These are phyloP conservation scores for Irineochytrium annulatum DNA, from an alignment of 192 early-diverging fungal genomes.

Conservation along the genomic window DNA sequence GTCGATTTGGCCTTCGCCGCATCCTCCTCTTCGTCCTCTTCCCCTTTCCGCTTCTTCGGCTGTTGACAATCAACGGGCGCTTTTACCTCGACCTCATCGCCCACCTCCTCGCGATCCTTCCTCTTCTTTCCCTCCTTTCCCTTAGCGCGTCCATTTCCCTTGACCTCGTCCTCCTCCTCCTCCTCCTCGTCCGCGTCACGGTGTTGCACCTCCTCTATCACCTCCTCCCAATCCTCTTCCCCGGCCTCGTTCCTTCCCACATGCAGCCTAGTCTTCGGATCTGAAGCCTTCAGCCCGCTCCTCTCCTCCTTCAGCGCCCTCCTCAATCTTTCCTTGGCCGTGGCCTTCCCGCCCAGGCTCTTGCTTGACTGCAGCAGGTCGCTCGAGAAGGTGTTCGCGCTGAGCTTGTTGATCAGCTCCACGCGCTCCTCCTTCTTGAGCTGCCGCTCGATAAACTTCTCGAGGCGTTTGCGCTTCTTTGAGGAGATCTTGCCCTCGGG, in stretches of 20 bases:
- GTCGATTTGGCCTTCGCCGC: slow-evolving; percentile 1
- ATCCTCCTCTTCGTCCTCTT: slow-evolving; percentile 4
- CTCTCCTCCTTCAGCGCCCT: slow-evolving; percentile 44
- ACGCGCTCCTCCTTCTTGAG: slow-evolving; percentile 56
- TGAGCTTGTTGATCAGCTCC: slow-evolving; percentile 45
- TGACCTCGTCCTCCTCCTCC: background rate
- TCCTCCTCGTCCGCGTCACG: slow-evolving; percentile 8
- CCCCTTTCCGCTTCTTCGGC: slow-evolving; percentile 2
- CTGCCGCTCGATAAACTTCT: slow-evolving; percentile 55
- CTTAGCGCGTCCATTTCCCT: background rate
- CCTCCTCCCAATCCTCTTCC: slow-evolving; percentile 8
- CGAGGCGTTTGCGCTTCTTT: slow-evolving; percentile 55
- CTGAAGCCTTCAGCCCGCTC: slow-evolving; percentile 32
- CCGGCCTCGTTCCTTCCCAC: background rate
- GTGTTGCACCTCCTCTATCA: background rate
- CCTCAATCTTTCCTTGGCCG: slow-evolving; percentile 38
- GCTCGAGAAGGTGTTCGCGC: slow-evolving; percentile 32
- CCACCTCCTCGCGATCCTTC: background rate
- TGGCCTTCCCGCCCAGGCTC: slow-evolving; percentile 41
- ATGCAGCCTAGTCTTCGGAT: slow-evolving; percentile 21
- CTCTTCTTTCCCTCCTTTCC: background rate
- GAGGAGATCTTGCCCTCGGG: slow-evolving; percentile 38
- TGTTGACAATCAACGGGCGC: slow-evolving; percentile 13
- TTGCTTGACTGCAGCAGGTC: slow-evolving; percentile 41
- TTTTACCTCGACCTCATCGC: slow-evolving; percentile 8